Percentiles rank a stretch among this genome's conserved stretches.
Conservation (phyloP, 2,329 filamentous ascomycete species). For the Cladosporium sp. region DNA sequence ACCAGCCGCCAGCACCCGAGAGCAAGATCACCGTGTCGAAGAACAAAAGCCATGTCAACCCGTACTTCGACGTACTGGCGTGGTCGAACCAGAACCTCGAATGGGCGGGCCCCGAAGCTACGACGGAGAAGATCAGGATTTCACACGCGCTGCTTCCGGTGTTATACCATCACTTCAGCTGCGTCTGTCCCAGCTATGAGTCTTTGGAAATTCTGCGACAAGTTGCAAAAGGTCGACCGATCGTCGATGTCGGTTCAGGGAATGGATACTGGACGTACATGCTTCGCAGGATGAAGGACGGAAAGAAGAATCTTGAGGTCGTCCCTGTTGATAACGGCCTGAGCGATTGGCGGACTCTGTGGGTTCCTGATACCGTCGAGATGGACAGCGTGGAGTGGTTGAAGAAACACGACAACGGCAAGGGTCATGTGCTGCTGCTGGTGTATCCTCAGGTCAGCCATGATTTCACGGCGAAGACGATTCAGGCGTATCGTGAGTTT, state of each 20-base stretch:
- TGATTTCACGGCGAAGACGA: slow-evolving; percentile 60
- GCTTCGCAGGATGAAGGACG: slow-evolving; percentile 56
- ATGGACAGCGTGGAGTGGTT: slow-evolving; percentile 60
- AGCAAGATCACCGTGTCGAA: slow-evolving; percentile 33
- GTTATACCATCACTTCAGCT: slow-evolving; percentile 76
- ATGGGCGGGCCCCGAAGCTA: slow-evolving; percentile 58
- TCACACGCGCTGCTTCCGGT: slow-evolving; percentile 68
- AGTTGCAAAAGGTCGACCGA: slow-evolving; percentile 47
- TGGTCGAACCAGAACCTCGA: slow-evolving; percentile 62
- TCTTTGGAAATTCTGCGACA: slow-evolving; percentile 57
- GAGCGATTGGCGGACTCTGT: slow-evolving; percentile 64
- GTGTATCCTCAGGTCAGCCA: slow-evolving; percentile 70
- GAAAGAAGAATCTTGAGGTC: slow-evolving; percentile 38
- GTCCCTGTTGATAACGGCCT: slow-evolving; percentile 64
- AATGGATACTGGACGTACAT: slow-evolving; percentile 75
- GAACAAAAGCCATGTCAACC: slow-evolving; percentile 53
- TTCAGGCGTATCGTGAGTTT: slow-evolving; percentile 52
- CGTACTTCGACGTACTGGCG: slow-evolving; percentile 63
- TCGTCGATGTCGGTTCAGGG: slow-evolving; percentile 66
- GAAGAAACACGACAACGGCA: slow-evolving; percentile 44
- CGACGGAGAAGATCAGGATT: slow-evolving; percentile 49
- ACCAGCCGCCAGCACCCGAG: slow-evolving; percentile 45
- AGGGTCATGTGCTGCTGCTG: slow-evolving; percentile 59
- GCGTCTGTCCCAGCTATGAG: slow-evolving; percentile 65
- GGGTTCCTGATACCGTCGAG: slow-evolving; percentile 64